These are phyloP conservation scores for Eucalyptus leucophloia DNA, from an alignment of 345 rosid genomes.

Conservation along the genomic window DNA sequence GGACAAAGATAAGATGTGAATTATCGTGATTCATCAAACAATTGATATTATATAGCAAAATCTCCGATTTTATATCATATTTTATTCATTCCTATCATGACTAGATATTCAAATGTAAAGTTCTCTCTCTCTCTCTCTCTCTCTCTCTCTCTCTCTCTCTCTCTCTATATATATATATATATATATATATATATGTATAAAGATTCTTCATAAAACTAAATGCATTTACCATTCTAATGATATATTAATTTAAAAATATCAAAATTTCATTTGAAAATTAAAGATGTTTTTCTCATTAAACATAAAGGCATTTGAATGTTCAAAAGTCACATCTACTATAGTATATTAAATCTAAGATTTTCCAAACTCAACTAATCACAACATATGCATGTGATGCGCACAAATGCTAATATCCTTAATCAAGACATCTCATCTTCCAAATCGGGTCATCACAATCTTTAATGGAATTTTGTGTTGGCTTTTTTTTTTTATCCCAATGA, in stretches of 20 bases:
- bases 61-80: too few species aligned
- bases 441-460: background rate
- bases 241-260: background rate
- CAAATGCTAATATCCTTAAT: background rate
- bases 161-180: too few species aligned
- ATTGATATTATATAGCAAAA: accelerated
- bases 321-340: background rate
- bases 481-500: background rate
- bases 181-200: too few species aligned
- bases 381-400: background rate
- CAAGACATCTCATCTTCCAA: background rate
- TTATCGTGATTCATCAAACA: accelerated
- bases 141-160: too few species aligned
- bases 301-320: background rate
- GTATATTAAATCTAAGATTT: background rate
- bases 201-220: background rate
- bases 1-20: background rate
- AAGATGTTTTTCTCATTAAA: background rate
- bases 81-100: too few species aligned
- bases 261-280: background rate
- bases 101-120: too few species aligned
- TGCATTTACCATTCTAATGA: background rate
- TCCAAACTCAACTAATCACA: background rate
- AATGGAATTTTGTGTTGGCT: background rate
- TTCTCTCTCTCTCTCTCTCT: too few species aligned